Evolutionary conservation across 805 yeast species (phyloP).

Genomic region (Yarrowia hollandica): DNA sequence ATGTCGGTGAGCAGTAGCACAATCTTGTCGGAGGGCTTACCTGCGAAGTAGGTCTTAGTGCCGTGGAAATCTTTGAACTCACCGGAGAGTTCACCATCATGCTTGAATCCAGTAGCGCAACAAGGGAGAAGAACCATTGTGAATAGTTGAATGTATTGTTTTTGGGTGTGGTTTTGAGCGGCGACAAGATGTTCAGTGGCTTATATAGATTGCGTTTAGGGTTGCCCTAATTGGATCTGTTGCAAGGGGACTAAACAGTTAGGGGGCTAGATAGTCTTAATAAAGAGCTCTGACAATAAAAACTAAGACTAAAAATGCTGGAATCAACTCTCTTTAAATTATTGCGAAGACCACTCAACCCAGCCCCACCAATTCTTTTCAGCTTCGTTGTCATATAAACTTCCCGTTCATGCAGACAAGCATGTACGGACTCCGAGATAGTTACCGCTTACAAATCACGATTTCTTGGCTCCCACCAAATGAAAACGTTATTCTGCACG

Average conservation of each 20-base stretch:
- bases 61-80: slow-evolving; percentile 35
- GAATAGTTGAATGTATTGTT: not conserved
- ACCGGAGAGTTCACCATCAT: slow-evolving; percentile 39
- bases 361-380: not conserved
- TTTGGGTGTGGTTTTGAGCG: not conserved
- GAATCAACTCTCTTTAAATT: too few relatives aligned
- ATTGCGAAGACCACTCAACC: too few relatives aligned
- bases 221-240: not conserved
- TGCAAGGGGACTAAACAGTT: not conserved
- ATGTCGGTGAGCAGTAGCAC: slow-evolving; percentile 67
- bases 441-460: not conserved
- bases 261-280: not conserved
- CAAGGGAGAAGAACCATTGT: slow-evolving; percentile 27
- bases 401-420: not conserved
- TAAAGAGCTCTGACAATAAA: too few relatives aligned
- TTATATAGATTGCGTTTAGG: slow-evolving; percentile 9
- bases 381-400: not conserved
- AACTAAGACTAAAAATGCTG: too few relatives aligned
- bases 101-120: slow-evolving; percentile 27
- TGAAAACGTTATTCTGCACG: not conserved
- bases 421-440: slow-evolving; percentile 3
- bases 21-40: slow-evolving; percentile 49
- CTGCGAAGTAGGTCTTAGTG: slow-evolving; percentile 51
- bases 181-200: slow-evolving; percentile 6
- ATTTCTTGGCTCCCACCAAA: not conserved